Conservation (phyloP, 805 yeast genomes). For the Metschnikowia chrysomelidarum region DNA sequence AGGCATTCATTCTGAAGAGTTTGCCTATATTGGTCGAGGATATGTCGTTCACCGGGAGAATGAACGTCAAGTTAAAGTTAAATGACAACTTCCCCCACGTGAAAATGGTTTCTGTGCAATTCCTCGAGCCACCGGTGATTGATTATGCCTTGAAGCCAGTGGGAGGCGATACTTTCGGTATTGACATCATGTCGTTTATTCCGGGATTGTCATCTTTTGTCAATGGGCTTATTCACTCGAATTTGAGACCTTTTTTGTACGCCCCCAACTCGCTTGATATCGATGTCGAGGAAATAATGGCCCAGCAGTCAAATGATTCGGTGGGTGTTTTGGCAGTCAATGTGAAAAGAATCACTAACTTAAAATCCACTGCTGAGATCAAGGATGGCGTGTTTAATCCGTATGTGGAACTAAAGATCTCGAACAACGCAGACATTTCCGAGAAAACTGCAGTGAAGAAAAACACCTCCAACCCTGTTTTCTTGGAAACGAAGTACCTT, state of each 20-base stretch:
- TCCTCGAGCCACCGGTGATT: conserved; percentile 75
- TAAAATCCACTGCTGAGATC: conserved; percentile 43
- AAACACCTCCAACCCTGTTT: conserved; percentile 54
- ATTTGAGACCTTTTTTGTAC: conserved; percentile 72
- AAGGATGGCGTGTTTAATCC: conserved; percentile 50
- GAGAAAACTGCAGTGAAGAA: conserved; percentile 61
- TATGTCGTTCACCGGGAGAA: conserved; percentile 70
- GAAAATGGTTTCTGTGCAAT: conserved; percentile 64
- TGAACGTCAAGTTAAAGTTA: conserved; percentile 60
- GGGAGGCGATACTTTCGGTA: conserved; percentile 85
- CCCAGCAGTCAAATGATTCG: conserved; percentile 62
- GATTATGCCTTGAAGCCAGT: conserved; percentile 82
- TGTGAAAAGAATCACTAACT: conserved; percentile 49
- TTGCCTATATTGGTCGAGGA: conserved; percentile 79
- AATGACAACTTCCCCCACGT: conserved; percentile 76
- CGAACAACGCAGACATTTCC: conserved; percentile 39
- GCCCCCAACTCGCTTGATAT: conserved; percentile 80
- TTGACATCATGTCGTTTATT: conserved; percentile 79
- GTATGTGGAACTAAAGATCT: conserved; percentile 44
- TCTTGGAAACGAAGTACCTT: conserved; percentile 63
- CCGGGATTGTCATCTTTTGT: conserved; percentile 79
- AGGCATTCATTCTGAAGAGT: conserved; percentile 72
- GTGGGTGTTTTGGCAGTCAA: conserved; percentile 68
- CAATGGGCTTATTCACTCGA: conserved; percentile 64
- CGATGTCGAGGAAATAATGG: conserved; percentile 70